Conservation (phyloP, 2,329 filamentous ascomycete genomes). For the Thelonectria rubi region DNA sequence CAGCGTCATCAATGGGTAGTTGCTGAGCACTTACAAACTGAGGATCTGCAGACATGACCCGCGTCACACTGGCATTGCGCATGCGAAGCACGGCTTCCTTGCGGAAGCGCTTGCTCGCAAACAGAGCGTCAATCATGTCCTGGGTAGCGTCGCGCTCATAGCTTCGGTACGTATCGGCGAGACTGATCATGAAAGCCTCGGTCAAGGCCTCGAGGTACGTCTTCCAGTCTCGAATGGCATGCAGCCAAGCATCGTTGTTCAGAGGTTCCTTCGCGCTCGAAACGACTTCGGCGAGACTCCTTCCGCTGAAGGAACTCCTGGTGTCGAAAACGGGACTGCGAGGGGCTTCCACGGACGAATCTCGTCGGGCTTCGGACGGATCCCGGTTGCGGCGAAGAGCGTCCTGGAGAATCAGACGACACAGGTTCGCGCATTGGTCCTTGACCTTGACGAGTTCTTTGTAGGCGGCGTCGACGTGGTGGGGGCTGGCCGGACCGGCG, state of each 20-base stretch:
- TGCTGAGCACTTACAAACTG: conserved; percentile 49
- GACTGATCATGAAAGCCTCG: conserved; percentile 52
- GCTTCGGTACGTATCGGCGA: conserved; percentile 56
- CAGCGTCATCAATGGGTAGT: conserved; percentile 17
- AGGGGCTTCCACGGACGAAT: conserved; percentile 46
- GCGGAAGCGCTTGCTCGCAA: conserved; percentile 54
- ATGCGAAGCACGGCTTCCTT: conserved; percentile 55
- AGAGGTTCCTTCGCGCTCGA: conserved; percentile 39
- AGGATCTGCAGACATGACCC: conserved; percentile 54
- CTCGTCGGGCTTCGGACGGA: conserved; percentile 39
- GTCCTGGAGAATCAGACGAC: conserved; percentile 52
- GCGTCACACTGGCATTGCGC: conserved; percentile 56
- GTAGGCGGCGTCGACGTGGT: conserved; percentile 55
- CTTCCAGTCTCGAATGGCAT: conserved; percentile 56
- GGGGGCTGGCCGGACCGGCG: conserved; percentile 45
- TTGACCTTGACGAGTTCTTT: conserved; percentile 55
- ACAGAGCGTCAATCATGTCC: conserved; percentile 54
- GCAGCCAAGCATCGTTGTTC: conserved; percentile 48
- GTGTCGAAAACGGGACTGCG: conserved; percentile 48
- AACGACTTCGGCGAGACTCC: conserved; percentile 47
- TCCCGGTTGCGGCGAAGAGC: conserved; percentile 46
- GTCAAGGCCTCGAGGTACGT: conserved; percentile 53
- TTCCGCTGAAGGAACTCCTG: conserved; percentile 50
- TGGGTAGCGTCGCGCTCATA: conserved; percentile 56
- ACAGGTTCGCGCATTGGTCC: conserved; percentile 53